Base-by-base conservation (phyloP, 23 red algal species). In the Gracilaria domingensis region DNA sequence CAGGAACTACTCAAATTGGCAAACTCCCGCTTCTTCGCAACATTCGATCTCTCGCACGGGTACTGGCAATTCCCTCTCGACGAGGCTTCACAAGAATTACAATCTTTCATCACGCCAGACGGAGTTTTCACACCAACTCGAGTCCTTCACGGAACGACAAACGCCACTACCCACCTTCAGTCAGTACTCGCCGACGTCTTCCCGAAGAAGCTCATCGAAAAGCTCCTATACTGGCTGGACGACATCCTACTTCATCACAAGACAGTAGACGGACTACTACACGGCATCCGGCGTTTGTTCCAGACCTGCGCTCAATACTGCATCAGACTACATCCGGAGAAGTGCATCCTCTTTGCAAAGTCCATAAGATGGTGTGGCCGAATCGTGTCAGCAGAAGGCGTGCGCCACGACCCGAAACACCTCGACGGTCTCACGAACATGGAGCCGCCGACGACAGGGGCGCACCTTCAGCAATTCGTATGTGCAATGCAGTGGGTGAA, bases 391-490 rank as follows among this genome's bases (percentile, higher is more conserved):
- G 32, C 35, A 4, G 32, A 44, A 2, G 60, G 82, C 21, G 65
- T 67, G 12, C 34, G 62, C 4, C 12, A 25, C 20, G 61, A 86
- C 39, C 82, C 26, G 8, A 23, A 39, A 2, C 53, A 35, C 6
- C n/a, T 85, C 1, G 57, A 85, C 14, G 60, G 38, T 48, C 36
- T 86, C 36, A 11, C 56, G 5, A 69, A 26, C 40, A 70, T 86
- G 60, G 57, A 86, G 40, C 61, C 82, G 24, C 82, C 82, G 49
- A 57, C 47, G 9, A 86, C 66, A 24, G 62, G 32, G 7, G 82
- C 61, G 18, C 82, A 86, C n/a, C 48, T 86, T 2, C 82, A 70
- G 7, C 82, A 86, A 45, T 86, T 86, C 39, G 0, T 86, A 9
- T 67, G 25, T 72, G 12, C 24, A 42, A 1, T n/a, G n/a, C n/a